Evolutionary conservation across 768 basidiomycete species (phyloP).

Genomic region (Pleurotus giganteus): DNA sequence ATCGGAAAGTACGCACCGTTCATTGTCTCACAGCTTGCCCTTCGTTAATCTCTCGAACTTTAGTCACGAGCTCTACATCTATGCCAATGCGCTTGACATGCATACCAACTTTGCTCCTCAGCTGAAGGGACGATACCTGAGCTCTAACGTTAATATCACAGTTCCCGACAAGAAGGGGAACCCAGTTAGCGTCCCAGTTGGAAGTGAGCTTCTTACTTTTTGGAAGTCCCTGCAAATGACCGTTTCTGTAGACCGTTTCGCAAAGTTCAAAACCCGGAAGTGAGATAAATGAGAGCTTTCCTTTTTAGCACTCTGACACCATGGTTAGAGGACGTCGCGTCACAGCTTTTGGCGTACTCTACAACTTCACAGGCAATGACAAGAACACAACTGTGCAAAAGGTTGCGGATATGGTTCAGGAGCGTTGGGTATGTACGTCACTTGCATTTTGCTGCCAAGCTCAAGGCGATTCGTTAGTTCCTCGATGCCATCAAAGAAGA

Average conservation of each 20-base stretch:
- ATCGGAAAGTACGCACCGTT: slow-evolving; percentile 70
- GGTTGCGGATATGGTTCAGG: slow-evolving; percentile 75
- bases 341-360: slow-evolving; percentile 80
- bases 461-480: slow-evolving; percentile 48
- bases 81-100: slow-evolving; percentile 68
- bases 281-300: slow-evolving; percentile 27
- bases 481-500: slow-evolving; percentile 71
- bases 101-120: slow-evolving; percentile 65
- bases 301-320: slow-evolving; percentile 2
- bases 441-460: background rate
- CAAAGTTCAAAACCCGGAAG: slow-evolving; percentile 75
- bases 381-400: slow-evolving; percentile 72
- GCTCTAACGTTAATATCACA: slow-evolving; percentile 87
- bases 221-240: background rate
- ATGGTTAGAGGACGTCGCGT: slow-evolving; percentile 56
- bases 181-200: slow-evolving; percentile 35
- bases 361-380: slow-evolving; percentile 70
- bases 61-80: slow-evolving; percentile 83
- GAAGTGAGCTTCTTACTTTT: slow-evolving; percentile 22
- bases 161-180: slow-evolving; percentile 41
- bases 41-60: background rate
- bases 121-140: slow-evolving; percentile 71
- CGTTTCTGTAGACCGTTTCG: slow-evolving; percentile 46
- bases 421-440: slow-evolving; percentile 56
- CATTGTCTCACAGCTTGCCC: background rate